These are phyloP conservation scores for Omphalotus olearius DNA, from an alignment of 1,284 basidiomycete genomes.

Conservation along the genomic window DNA sequence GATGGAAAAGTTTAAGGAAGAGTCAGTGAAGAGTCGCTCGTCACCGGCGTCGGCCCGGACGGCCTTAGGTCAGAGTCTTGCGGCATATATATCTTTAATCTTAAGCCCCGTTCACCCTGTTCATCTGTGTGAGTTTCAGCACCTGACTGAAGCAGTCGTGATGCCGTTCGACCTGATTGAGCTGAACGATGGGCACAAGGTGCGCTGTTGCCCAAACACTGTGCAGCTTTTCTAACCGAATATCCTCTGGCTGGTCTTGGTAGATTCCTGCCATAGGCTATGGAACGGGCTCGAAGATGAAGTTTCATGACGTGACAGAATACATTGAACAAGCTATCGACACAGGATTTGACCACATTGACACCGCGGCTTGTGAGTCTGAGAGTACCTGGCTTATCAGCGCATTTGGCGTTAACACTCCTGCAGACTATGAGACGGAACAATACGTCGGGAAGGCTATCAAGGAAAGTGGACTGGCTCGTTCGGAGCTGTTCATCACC, in stretches of 20 bases:
- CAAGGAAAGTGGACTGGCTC: constrained; percentile 41
- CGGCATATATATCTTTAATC: no score
- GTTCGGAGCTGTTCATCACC: constrained; percentile 51
- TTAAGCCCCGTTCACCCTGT: no score
- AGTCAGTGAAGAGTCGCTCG: no score
- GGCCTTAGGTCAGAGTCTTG: no score
- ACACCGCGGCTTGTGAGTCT: constrained; percentile 8
- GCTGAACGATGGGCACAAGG: constrained; percentile 9
- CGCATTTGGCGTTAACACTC: neutral
- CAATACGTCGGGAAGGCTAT: constrained; percentile 48
- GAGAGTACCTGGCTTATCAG: neutral
- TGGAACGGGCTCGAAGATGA: constrained; percentile 10
- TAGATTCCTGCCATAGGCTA: constrained; percentile 8
- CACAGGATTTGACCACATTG: constrained; percentile 6
- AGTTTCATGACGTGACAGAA: constrained; percentile 5
- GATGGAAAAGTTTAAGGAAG: no score
- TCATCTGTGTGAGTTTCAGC: no score
- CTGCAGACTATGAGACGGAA: constrained; percentile 47
- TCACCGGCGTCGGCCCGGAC: no score
- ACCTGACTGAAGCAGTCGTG: no score
- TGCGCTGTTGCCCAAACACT: neutral
- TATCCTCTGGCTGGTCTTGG: neutral
- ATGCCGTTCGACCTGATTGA: constrained; percentile 2
- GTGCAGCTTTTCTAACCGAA: neutral
- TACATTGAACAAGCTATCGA: constrained; percentile 7